Conservation (phyloP, 177 flowering plant species). For the Tripterygium wilfordii region DNA sequence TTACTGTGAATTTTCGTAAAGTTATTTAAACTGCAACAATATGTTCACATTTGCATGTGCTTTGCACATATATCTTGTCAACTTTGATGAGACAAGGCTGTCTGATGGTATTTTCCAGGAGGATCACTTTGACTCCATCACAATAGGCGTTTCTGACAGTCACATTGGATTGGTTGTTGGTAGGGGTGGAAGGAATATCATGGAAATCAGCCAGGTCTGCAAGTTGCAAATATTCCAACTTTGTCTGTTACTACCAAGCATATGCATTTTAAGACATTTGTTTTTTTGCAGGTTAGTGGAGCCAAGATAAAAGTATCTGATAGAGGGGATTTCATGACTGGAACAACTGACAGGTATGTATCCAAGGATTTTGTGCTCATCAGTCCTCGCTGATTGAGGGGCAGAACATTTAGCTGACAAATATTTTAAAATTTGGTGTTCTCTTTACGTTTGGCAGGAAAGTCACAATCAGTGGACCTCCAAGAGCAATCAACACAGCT, state of each 20-base stretch:
- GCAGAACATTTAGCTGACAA: background rate
- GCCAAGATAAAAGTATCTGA: conserved; percentile 96
- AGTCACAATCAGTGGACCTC: conserved; percentile 91
- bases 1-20: too few relatives aligned
- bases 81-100: too few relatives aligned
- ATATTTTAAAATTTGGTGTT: background rate
- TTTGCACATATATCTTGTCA: too few relatives aligned
- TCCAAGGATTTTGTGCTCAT: background rate
- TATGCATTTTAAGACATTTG: conserved; percentile 1
- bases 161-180: conserved; percentile 94
- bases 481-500: conserved; percentile 69
- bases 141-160: conserved; percentile 86
- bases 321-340: conserved; percentile 90
- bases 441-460: conserved; percentile 52
- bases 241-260: background rate
- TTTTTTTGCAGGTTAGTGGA: conserved; percentile 72
- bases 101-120: conserved; percentile 42
- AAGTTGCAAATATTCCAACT: background rate
- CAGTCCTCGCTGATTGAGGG: background rate
- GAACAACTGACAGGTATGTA: conserved; percentile 81
- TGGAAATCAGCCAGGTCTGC: conserved; percentile 88
- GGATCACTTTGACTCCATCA: conserved; percentile 58
- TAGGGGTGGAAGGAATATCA: conserved; percentile 86
- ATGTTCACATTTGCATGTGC: too few relatives aligned
- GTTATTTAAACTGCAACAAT: too few relatives aligned